Base-by-base conservation (phyloP, 2,329 filamentous ascomycete species). In the Claviceps citrina region DNA sequence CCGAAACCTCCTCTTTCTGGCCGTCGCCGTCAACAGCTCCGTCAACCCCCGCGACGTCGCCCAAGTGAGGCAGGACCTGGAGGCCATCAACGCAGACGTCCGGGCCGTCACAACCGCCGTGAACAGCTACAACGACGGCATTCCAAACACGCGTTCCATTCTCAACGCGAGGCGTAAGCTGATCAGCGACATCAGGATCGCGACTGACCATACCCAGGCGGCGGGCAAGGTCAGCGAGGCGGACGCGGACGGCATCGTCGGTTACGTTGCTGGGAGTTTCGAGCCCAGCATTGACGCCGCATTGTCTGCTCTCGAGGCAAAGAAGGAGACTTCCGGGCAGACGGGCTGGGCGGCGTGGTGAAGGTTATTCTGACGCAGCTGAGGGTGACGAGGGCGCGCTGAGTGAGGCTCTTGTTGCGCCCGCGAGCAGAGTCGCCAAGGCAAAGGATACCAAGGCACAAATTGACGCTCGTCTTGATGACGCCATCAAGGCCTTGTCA, bases 1-100 rank as follows among this genome's bases (percentile, higher is more conserved):
- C 26, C 34, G 33, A 20, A 41, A 41, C 20, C 39, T 41, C 20
- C 26, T 41, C 27, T 41, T 41, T 33, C 12, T 41, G 13, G 39
- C 39, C 15, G 39, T 41, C 18, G 33, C 39, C 27, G 39, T 36
- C 26, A 31, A 32, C 3, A 33, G 39, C 31, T 39, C 37, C 15
- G 28, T 39, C 37, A 22, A 26, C 8, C 19, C 22, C 24, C 41
- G 41, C 5, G 41, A 40, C 28, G 33, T 9, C 25, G 16, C 13
- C 7, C 9, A 15, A 6, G 8, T 38, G 32, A 26, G 22, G 33
- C 5, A 15, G 5, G 28, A 26, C 18, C 33, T 43, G 28, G 0
- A 31, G 5, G 16, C 5, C 28, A n/a, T 43, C 28, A 40, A 40
- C 30, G 1, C 6, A 1, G 38, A 43, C 33, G 34, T 24, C 6